phyloP scores from a whole-genome alignment of 2,329 filamentous ascomycete genomes.

The Blumeria hordei region DNA sequence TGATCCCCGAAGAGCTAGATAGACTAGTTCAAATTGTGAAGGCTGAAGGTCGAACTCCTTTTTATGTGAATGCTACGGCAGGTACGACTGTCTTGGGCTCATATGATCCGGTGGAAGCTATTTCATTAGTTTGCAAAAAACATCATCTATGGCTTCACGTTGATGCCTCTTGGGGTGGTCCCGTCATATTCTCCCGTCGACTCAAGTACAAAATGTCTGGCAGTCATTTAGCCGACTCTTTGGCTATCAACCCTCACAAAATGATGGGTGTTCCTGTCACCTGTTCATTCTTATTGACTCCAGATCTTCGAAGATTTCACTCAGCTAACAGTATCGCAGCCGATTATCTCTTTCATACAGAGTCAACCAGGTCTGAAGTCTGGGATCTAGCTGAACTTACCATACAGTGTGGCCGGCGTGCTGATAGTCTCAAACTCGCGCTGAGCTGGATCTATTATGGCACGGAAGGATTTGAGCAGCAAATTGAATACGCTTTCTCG shows the following conservation, averaged over 20 bases:
- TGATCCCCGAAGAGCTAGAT: conserved; percentile 43
- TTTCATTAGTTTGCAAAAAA: conserved; percentile 44
- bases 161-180: conserved; percentile 77
- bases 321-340: conserved; percentile 66
- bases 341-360: conserved; percentile 57
- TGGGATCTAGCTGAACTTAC: conserved; percentile 87
- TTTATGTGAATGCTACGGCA: conserved; percentile 89
- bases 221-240: conserved; percentile 47
- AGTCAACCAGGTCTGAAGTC: conserved; percentile 29
- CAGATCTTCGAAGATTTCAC: conserved; percentile 56
- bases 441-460: conserved; percentile 83
- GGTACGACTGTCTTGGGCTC: conserved; percentile 84
- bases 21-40: conserved; percentile 36
- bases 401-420: conserved; percentile 73
- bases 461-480: conserved; percentile 39
- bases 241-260: conserved; percentile 88
- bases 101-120: conserved; percentile 54
- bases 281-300: conserved; percentile 67
- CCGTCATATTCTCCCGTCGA: conserved; percentile 49
- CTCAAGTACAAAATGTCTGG: conserved; percentile 44
- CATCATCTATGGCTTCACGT: conserved; percentile 77
- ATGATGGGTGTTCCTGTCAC: conserved; percentile 86
- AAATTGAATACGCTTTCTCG: conserved; percentile 50
- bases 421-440: conserved; percentile 69
- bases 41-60: conserved; percentile 47